Evolutionary conservation across 73 alveolate genomes (phyloP).

Genomic region (Symbiodinium natans): DNA sequence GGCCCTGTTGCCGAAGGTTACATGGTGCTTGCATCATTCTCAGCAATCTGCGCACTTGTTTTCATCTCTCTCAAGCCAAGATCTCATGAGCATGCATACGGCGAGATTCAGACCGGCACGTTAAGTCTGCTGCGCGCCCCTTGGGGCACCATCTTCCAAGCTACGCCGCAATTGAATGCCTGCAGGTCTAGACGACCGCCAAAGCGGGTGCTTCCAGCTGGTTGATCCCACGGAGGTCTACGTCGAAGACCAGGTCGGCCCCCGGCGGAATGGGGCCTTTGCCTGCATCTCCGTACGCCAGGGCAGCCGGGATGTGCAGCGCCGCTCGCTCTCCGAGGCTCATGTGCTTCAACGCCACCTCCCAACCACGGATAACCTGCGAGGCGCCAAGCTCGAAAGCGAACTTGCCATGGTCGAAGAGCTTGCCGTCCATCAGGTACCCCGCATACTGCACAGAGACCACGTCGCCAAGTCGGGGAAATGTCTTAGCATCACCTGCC

Average conservation of each 20-base stretch:
- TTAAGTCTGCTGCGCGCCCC: no score
- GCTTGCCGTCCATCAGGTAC: background rate
- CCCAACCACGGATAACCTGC: conserved; percentile 56
- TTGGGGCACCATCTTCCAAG: no score
- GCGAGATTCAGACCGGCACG: no score
- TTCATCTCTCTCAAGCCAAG: no score
- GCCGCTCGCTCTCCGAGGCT: conserved; percentile 36
- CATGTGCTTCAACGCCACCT: conserved; percentile 7
- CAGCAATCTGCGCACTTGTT: no score
- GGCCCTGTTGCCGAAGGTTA: no score
- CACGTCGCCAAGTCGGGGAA: background rate
- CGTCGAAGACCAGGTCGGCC: background rate
- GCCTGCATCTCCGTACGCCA: conserved; percentile 23
- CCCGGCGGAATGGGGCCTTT: background rate
- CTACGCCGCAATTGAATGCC: no score
- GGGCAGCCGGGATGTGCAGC: conserved; percentile 26
- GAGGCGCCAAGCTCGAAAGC: background rate
- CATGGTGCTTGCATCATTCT: no score
- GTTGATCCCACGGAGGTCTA: background rate
- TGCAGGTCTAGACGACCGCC: no score
- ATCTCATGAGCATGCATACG: no score
- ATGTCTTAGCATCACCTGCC: conserved; percentile 21
- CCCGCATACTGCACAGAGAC: background rate
- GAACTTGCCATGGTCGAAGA: conserved; percentile 1
- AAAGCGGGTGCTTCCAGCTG: background rate